Percentiles rank a stretch among this genome's conserved stretches.
Conservation (phyloP, 805 yeast species). For the Cyberlindnera galapagoensis region DNA sequence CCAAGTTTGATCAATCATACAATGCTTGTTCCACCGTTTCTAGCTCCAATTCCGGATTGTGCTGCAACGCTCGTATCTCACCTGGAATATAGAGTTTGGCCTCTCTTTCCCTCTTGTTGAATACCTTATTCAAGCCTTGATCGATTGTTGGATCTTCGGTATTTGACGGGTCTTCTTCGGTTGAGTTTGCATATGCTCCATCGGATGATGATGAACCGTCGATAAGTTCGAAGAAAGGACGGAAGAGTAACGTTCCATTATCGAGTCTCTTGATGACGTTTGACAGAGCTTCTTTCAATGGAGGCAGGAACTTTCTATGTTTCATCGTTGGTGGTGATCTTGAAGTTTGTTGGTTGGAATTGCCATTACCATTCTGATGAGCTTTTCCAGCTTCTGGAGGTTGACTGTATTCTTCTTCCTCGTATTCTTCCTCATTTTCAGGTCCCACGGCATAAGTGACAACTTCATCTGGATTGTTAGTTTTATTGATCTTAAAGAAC, state of each 20-base stretch:
- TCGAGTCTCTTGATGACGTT: slow-evolving; percentile 23
- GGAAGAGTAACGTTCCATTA: slow-evolving; percentile 19
- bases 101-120: slow-evolving; percentile 1
- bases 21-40: slow-evolving; percentile 14
- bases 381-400: neutral
- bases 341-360: neutral
- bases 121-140: neutral
- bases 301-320: slow-evolving; percentile 17
- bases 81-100: slow-evolving; percentile 11
- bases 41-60: slow-evolving; percentile 15
- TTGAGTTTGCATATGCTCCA: neutral
- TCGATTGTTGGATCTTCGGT: too few species aligned
- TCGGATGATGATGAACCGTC: slow-evolving; percentile 2
- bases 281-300: slow-evolving; percentile 16
- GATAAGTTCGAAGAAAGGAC: slow-evolving; percentile 23
- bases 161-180: too few species aligned
- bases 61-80: slow-evolving; percentile 11
- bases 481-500: slow-evolving; percentile 38
- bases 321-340: slow-evolving; percentile 3
- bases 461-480: slow-evolving; percentile 8
- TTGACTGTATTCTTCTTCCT: neutral
- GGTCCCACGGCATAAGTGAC: too few species aligned
- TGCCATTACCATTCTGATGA: neutral
- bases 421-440: slow-evolving; percentile 2
- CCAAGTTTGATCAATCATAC: slow-evolving; percentile 7